phyloP scores from a whole-genome alignment of 148 eudicot species.

The Arbutus unedo region DNA sequence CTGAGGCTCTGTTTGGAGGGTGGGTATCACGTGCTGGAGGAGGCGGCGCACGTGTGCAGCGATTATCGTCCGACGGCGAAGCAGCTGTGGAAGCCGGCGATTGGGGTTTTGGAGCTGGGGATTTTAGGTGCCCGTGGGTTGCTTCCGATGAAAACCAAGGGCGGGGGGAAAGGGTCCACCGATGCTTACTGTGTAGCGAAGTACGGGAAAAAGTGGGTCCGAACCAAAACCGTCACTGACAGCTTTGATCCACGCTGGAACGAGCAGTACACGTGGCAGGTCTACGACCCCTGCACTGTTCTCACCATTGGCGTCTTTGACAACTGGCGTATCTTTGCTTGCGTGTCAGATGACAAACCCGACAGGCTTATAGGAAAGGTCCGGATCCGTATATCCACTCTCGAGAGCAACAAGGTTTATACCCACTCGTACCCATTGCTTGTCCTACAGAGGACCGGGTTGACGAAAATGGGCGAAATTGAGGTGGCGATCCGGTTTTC shows the following conservation, averaged over 20 bases:
- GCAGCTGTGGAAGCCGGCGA: conserved; percentile 86
- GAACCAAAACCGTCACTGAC: conserved; percentile 77
- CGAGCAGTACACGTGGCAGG: conserved; percentile 99
- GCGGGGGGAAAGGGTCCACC: conserved; percentile 79
- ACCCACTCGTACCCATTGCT: conserved; percentile 78
- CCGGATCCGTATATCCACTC: conserved; percentile 79
- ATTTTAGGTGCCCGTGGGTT: conserved; percentile 86
- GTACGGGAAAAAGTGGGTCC: conserved; percentile 97
- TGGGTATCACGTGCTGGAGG: conserved; percentile 96
- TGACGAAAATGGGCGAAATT: conserved; percentile 94
- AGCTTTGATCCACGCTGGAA: conserved; percentile 93
- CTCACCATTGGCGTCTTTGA: conserved; percentile 87
- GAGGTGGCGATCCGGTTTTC: conserved; percentile 85
- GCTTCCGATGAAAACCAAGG: conserved; percentile 79
- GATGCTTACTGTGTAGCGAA: conserved; percentile 96
- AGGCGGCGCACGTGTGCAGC: conserved; percentile 95
- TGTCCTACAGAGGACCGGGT: conserved; percentile 52
- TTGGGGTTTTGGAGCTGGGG: conserved; percentile 84
- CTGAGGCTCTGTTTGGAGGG: conserved; percentile 82
- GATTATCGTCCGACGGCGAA: conserved; percentile 92
- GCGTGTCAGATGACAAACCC: conserved; percentile 54
- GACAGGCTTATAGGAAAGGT: conserved; percentile 81
- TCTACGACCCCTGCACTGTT: conserved; percentile 94
- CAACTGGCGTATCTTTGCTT: conserved; percentile 77
- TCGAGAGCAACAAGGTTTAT: conserved; percentile 87